These are phyloP conservation scores for Trichoderma simmonsii DNA, from an alignment of 2,329 filamentous ascomycete species.

Conservation along the genomic window DNA sequence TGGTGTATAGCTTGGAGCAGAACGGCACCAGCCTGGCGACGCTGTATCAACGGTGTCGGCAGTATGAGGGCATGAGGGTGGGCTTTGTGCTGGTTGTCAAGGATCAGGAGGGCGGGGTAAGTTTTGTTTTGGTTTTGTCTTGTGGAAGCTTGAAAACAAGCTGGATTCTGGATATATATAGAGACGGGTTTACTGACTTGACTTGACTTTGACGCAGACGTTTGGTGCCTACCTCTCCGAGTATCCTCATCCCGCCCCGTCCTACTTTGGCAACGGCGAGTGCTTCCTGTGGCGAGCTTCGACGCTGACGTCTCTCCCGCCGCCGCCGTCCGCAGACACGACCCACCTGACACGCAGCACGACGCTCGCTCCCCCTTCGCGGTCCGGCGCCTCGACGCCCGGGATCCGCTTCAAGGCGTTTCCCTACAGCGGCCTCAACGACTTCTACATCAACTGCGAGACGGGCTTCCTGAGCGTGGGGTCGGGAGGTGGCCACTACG, in stretches of 20 bases:
- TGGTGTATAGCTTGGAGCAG: conserved; percentile 87
- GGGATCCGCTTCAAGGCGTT: conserved; percentile 92
- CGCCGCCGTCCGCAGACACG: conserved; percentile 51
- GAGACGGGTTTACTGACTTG: not conserved
- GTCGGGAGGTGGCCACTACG: conserved; percentile 84
- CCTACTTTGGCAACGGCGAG: conserved; percentile 95
- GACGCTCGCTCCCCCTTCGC: conserved; percentile 32
- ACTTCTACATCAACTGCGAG: conserved; percentile 95
- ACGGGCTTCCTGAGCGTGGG: conserved; percentile 80
- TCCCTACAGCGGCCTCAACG: conserved; percentile 91
- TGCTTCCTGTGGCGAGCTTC: conserved; percentile 72
- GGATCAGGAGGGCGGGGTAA: conserved; percentile 71
- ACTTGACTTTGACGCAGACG: conserved; percentile 43
- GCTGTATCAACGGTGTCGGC: conserved; percentile 74
- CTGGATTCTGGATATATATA: not conserved
- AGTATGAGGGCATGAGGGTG: conserved; percentile 65
- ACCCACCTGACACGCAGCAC: conserved; percentile 44
- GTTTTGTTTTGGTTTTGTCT: conserved; percentile 31
- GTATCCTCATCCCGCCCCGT: conserved; percentile 71
- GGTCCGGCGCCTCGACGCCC: conserved; percentile 25
- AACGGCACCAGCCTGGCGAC: conserved; percentile 86
- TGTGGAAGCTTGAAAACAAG: not conserved
- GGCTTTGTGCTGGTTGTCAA: conserved; percentile 87
- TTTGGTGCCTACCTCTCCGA: conserved; percentile 96
- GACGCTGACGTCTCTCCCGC: conserved; percentile 51